A percentile compares a stretch with the other conserved stretches of the same genome.
These are phyloP conservation scores for Thinopyrum elongatum DNA, from an alignment of 176 grass and related monocot genomes.

Conservation along the genomic window DNA sequence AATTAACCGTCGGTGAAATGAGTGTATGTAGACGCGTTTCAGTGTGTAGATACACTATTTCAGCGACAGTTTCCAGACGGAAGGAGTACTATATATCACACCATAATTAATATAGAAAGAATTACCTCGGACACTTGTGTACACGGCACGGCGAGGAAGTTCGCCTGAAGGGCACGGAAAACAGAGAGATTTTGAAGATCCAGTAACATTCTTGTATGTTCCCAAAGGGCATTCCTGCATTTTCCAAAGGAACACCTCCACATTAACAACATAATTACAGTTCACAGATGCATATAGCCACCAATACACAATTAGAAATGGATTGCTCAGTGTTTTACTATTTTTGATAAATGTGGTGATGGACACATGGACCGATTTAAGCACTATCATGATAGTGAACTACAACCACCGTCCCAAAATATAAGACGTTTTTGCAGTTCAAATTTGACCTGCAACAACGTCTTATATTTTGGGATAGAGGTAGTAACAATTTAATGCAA, in stretches of 20 bases:
- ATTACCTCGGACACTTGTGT: slow-evolving; percentile 76
- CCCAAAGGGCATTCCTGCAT: slow-evolving; percentile 95
- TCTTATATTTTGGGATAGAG: no score
- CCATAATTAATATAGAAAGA: background rate
- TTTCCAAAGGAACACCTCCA: slow-evolving; percentile 23
- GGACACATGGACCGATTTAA: background rate
- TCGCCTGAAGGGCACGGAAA: slow-evolving; percentile 60
- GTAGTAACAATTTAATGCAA: background rate
- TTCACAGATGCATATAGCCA: background rate
- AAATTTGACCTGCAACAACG: no score
- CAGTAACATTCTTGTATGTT: slow-evolving; percentile 96
- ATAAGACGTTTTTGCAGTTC: no score
- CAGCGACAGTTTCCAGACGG: no score
- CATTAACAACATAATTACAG: background rate
- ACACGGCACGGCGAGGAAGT: slow-evolving; percentile 80
- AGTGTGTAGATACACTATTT: no score
- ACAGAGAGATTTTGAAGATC: slow-evolving; percentile 91
- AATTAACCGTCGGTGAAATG: no score
- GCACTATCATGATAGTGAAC: slow-evolving; percentile 1
- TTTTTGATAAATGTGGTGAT: background rate
- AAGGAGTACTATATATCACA: background rate
- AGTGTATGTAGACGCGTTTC: no score
- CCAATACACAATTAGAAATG: background rate
- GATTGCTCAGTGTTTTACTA: slow-evolving; percentile 5
- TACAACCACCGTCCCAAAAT: background rate